Evolutionary conservation across 2,329 filamentous ascomycete genomes (phyloP).

Genomic region (Nemania sp.): DNA sequence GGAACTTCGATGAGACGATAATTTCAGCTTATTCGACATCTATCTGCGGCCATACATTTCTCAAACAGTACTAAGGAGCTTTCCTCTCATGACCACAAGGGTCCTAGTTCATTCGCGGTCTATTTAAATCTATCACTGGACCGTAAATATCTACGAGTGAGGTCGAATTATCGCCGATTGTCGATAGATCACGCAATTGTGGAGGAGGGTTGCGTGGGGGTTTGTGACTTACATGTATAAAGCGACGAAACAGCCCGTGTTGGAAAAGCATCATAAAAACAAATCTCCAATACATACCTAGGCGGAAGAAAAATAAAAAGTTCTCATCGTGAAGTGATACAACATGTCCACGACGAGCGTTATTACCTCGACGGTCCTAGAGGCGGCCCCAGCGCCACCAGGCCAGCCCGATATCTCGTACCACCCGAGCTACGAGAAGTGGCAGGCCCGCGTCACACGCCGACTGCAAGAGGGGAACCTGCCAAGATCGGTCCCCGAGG

Average conservation of each 20-base stretch:
- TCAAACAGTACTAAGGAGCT: background rate
- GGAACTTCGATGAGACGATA: constrained; percentile 8
- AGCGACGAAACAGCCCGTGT: background rate
- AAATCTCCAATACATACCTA: no score
- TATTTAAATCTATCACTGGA: background rate
- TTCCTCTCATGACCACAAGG: no score
- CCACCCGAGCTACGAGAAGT: constrained; percentile 58
- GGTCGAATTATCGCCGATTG: background rate
- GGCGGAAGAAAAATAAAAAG: background rate
- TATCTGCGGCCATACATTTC: no score
- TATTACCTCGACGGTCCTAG: constrained; percentile 32
- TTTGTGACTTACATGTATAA: constrained; percentile 6
- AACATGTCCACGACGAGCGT: constrained; percentile 18
- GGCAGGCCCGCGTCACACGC: constrained; percentile 52
- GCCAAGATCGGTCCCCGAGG: constrained; percentile 49
- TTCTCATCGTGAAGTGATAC: background rate
- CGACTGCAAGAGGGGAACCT: constrained; percentile 49
- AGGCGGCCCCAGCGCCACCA: constrained; percentile 38
- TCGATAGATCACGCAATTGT: constrained; percentile 35
- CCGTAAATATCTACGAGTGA: background rate
- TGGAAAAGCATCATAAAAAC: background rate
- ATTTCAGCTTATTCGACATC: no score
- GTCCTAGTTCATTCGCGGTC: no score
- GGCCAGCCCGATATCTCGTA: constrained; percentile 62
- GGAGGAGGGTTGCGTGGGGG: constrained; percentile 23